Percentiles rank a stretch among this genome's conserved stretches.
phyloP scores from a whole-genome alignment of 257 asterid species.

The Orobanche coerulescens region DNA sequence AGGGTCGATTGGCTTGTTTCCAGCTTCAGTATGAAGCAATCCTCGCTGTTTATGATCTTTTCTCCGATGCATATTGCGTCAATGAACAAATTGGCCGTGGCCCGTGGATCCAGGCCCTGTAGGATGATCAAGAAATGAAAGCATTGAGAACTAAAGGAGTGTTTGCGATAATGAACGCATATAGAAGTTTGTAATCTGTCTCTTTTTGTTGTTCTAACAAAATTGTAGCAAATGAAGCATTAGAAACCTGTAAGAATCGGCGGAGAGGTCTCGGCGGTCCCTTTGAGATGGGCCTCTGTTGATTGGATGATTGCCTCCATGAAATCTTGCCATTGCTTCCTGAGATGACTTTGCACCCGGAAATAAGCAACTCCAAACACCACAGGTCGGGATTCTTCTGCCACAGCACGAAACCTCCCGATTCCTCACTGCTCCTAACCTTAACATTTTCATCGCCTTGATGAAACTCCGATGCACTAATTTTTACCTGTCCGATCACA shows the following conservation, averaged over 20 bases:
- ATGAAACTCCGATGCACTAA: constrained; percentile 73
- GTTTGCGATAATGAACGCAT: neutral
- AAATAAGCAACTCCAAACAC: constrained; percentile 67
- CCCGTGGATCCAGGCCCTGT: constrained; percentile 80
- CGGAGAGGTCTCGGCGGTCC: constrained; percentile 80
- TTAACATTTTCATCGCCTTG: constrained; percentile 72
- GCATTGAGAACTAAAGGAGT: neutral
- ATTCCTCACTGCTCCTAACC: constrained; percentile 57
- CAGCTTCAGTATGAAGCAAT: constrained; percentile 78
- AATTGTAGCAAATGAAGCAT: neutral
- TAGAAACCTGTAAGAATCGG: constrained; percentile 64
- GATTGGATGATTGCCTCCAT: constrained; percentile 92
- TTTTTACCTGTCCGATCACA: constrained; percentile 66
- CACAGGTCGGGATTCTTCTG: constrained; percentile 80
- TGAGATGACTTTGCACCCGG: constrained; percentile 82
- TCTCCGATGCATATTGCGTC: constrained; percentile 94
- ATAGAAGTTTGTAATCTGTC: too few relatives aligned
- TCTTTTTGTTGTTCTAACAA: too few relatives aligned
- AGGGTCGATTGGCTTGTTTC: constrained; percentile 69
- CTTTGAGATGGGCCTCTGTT: constrained; percentile 57
- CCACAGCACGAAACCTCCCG: constrained; percentile 88
- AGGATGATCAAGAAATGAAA: neutral
- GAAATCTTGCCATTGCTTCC: constrained; percentile 73
- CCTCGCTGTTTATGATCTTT: constrained; percentile 75
- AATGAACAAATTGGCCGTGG: constrained; percentile 54